These are phyloP conservation scores for Yamadazyma dendronema DNA, from an alignment of 1,139 yeast genomes.

Conservation along the genomic window DNA sequence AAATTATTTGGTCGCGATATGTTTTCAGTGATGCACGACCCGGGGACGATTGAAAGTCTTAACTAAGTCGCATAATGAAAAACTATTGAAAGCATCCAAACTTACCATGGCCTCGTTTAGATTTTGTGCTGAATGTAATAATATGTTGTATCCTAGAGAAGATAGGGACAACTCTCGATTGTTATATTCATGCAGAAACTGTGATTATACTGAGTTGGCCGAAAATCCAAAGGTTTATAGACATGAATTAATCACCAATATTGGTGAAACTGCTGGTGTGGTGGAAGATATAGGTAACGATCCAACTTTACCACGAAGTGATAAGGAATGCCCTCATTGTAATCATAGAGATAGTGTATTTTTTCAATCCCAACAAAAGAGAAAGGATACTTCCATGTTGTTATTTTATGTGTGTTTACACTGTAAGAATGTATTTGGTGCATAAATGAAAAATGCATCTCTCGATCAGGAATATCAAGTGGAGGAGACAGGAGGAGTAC, in stretches of 20 bases:
- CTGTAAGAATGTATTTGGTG: constrained; percentile 73
- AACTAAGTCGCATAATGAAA: neutral
- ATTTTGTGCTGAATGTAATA: constrained; percentile 93
- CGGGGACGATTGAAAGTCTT: no score
- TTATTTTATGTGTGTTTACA: constrained; percentile 88
- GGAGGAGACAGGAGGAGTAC: constrained; percentile 2
- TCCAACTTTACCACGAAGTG: constrained; percentile 93
- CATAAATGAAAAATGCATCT: constrained; percentile 20
- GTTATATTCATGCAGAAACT: constrained; percentile 90
- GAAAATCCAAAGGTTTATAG: constrained; percentile 87
- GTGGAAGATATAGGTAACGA: constrained; percentile 95
- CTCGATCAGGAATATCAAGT: neutral
- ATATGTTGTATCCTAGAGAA: constrained; percentile 98
- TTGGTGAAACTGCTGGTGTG: constrained; percentile 95
- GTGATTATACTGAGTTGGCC: constrained; percentile 91
- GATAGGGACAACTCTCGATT: constrained; percentile 73
- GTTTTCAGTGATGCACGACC: neutral
- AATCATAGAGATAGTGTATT: constrained; percentile 88
- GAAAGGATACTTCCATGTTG: constrained; percentile 95
- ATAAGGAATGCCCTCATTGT: constrained; percentile 90
- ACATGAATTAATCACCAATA: constrained; percentile 87
- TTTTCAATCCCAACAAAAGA: constrained; percentile 92
- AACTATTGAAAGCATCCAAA: no score
- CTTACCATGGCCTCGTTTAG: constrained; percentile 91
- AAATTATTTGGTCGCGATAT: neutral